Conservation (phyloP, 768 basidiomycete species). For the Leucocoprinus leucothites region DNA sequence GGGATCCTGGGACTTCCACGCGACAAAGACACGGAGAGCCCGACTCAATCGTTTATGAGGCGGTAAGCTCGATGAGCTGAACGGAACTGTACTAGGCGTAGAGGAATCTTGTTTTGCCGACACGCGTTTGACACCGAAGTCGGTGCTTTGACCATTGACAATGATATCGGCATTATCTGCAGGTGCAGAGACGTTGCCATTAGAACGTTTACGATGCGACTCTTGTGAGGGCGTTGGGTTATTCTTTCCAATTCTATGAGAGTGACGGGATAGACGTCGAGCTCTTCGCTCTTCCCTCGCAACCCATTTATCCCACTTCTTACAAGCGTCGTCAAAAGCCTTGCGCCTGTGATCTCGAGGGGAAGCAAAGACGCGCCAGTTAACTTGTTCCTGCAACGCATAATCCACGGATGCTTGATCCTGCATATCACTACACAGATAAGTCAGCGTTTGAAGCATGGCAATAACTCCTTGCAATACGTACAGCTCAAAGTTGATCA, state of each 20-base stretch:
- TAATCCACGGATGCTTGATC: constrained; percentile 48
- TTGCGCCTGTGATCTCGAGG: constrained; percentile 48
- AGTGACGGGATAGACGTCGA: constrained; percentile 2
- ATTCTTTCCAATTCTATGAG: not conserved
- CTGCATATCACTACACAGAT: constrained; percentile 55
- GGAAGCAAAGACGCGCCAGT: constrained; percentile 41
- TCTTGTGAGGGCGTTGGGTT: not conserved
- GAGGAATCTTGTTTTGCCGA: constrained; percentile 6
- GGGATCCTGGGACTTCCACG: constrained; percentile 43
- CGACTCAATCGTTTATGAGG: constrained; percentile 47
- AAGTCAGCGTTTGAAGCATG: constrained; percentile 2
- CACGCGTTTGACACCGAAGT: not conserved
- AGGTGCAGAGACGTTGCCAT: not conserved
- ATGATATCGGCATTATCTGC: not conserved
- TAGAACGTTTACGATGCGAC: not conserved
- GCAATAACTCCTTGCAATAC: constrained; percentile 23
- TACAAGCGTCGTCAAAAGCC: constrained; percentile 53
- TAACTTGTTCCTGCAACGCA: constrained; percentile 45
- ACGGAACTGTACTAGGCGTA: constrained; percentile 7
- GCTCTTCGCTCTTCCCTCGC: constrained; percentile 25
- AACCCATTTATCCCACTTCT: constrained; percentile 53
- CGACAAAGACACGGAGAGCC: constrained; percentile 50
- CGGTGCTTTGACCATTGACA: not conserved
- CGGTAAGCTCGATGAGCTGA: constrained; percentile 17
- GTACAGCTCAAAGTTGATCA: constrained; percentile 60